Conservation (phyloP, 2,329 filamentous ascomycete species). For the Aulographum hederae region DNA sequence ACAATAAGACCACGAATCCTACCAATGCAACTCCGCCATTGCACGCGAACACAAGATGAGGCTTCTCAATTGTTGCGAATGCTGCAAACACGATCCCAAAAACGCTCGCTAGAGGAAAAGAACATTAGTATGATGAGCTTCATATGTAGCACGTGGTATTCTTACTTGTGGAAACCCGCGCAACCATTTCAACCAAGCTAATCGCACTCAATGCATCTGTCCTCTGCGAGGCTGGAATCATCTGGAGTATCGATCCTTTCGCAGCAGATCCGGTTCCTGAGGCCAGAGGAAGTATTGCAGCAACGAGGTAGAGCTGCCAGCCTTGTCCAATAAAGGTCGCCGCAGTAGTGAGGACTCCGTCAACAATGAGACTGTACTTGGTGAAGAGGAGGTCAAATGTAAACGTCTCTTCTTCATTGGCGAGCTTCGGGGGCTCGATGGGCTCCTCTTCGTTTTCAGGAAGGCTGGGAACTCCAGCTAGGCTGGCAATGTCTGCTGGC, state of each 20-base stretch:
- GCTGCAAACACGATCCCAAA: conserved; percentile 51
- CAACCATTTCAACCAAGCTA: conserved; percentile 52
- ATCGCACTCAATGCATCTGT: conserved; percentile 51
- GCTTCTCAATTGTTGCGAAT: conserved; percentile 39
- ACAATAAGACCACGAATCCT: conserved; percentile 26
- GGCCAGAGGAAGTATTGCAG: conserved; percentile 46
- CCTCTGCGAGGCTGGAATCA: conserved; percentile 43
- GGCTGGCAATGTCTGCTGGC: conserved; percentile 6
- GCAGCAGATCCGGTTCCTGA: conserved; percentile 51
- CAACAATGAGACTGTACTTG: conserved; percentile 44
- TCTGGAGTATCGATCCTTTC: conserved; percentile 55
- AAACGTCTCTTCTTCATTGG: conserved; percentile 27
- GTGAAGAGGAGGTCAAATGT: conserved; percentile 51
- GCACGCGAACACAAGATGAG: conserved; percentile 46
- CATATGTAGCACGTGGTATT: not conserved
- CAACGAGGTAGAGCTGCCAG: conserved; percentile 54
- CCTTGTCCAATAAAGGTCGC: conserved; percentile 41
- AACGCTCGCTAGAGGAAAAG: conserved; percentile 27
- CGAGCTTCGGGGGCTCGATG: conserved; percentile 12
- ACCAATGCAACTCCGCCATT: conserved; percentile 45
- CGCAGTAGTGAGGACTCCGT: conserved; percentile 44
- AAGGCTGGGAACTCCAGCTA: conserved; percentile 11
- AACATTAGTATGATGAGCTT: conserved; percentile 2
- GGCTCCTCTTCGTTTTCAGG: conserved; percentile 32
- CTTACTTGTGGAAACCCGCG: conserved; percentile 35